Percentiles rank a stretch among this genome's conserved stretches.
These are phyloP conservation scores for Populus deltoides DNA, from an alignment of 345 rosid species.

Conservation along the genomic window DNA sequence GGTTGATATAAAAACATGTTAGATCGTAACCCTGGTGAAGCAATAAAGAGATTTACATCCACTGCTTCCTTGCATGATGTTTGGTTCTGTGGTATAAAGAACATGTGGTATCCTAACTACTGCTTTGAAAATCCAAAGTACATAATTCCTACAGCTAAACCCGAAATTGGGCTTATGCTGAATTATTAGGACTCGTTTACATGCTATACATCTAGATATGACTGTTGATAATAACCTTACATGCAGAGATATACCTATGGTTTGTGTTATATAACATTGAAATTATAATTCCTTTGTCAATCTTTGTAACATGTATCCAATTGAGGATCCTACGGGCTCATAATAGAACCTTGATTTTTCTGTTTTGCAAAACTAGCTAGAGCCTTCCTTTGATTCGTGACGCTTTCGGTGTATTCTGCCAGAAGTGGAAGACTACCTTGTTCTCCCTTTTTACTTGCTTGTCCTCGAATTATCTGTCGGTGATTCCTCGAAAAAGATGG, in stretches of 20 bases:
- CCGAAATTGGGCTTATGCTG: background rate
- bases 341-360: slow-evolving; percentile 17
- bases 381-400: slow-evolving; percentile 46
- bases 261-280: background rate
- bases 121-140: too few species aligned
- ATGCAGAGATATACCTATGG: background rate
- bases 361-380: slow-evolving; percentile 37
- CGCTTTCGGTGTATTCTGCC: slow-evolving; percentile 21
- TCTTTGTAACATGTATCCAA: slow-evolving; percentile 40
- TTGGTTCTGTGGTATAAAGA: too few species aligned
- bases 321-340: slow-evolving; percentile 30
- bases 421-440: slow-evolving; percentile 43
- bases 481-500: background rate
- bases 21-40: background rate
- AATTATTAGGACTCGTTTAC: background rate
- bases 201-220: background rate
- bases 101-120: background rate
- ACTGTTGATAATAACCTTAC: background rate
- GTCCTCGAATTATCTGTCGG: slow-evolving; percentile 69
- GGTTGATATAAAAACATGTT: too few species aligned
- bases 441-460: slow-evolving; percentile 38
- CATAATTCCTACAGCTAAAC: background rate
- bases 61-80: background rate
- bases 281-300: background rate
- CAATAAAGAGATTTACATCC: background rate